Evolutionary conservation across 1,284 basidiomycete genomes (phyloP).

Genomic region (Amylostereum chailletii): DNA sequence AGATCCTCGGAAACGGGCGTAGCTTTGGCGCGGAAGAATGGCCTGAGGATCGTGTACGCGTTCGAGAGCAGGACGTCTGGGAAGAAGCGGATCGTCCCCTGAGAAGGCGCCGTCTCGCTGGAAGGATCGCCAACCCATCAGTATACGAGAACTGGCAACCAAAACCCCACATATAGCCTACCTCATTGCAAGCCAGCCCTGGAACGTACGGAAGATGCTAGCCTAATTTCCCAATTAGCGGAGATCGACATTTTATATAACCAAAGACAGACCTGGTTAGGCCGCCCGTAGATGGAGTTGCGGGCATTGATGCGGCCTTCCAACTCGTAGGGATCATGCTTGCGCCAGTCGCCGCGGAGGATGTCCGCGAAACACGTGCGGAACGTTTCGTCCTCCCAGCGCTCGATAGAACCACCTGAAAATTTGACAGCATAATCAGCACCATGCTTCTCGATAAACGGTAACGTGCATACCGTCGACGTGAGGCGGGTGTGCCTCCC

Average conservation of each 20-base stretch:
- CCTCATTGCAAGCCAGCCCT: constrained; percentile 70
- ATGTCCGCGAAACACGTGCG: constrained; percentile 61
- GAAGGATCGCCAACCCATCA: neutral
- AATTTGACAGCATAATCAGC: neutral
- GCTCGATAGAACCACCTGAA: constrained; percentile 68
- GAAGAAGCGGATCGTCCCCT: constrained; percentile 78
- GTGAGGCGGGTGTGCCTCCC: constrained; percentile 67
- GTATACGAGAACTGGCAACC: neutral
- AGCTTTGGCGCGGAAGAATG: constrained; percentile 64
- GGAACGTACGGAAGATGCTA: constrained; percentile 73
- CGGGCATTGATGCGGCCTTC: constrained; percentile 52
- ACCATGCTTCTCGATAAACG: neutral
- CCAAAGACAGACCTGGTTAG: constrained; percentile 35
- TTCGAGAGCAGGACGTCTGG: constrained; percentile 69
- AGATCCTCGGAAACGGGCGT: constrained; percentile 31
- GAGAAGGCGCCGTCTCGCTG: constrained; percentile 61
- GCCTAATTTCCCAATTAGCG: constrained; percentile 24
- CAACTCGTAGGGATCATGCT: constrained; percentile 66
- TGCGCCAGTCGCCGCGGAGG: constrained; percentile 57
- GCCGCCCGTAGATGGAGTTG: constrained; percentile 51
- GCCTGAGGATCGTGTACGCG: constrained; percentile 75
- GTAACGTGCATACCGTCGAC: constrained; percentile 49
- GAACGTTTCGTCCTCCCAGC: constrained; percentile 77
- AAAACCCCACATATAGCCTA: constrained; percentile 15
- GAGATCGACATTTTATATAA: neutral